phyloP scores from a whole-genome alignment of 225 moss, liverwort and hornwort species.

The Climacium dendroides region DNA sequence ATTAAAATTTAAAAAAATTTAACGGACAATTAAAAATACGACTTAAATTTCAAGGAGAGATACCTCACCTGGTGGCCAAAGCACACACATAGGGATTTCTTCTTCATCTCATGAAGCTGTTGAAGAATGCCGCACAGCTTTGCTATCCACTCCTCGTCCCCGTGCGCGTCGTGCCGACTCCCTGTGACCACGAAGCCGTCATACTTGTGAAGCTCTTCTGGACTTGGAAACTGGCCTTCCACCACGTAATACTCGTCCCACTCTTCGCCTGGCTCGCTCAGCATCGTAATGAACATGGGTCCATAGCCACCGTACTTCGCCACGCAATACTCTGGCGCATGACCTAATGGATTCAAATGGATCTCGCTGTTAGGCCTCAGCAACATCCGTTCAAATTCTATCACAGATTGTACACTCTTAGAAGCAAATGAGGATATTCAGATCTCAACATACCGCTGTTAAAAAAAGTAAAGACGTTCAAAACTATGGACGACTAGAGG shows the following conservation, averaged over 20 bases:
- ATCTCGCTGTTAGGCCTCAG: neutral
- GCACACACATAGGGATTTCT: constrained; percentile 59
- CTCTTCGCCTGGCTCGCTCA: constrained; percentile 58
- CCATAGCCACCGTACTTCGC: constrained; percentile 68
- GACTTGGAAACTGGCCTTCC: constrained; percentile 66
- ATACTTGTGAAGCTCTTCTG: constrained; percentile 52
- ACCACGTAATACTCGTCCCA: constrained; percentile 74
- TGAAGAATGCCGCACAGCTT: constrained; percentile 50
- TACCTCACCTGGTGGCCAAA: constrained; percentile 78
- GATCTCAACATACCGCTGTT: neutral
- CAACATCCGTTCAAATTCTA: neutral
- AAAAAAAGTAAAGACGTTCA: neutral
- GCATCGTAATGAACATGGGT: constrained; percentile 48
- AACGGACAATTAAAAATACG: neutral
- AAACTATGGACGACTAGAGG: neutral
- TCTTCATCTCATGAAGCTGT: constrained; percentile 49
- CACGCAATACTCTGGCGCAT: constrained; percentile 37
- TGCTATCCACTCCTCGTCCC: constrained; percentile 56
- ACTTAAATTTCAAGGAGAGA: neutral
- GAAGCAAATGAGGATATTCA: neutral
- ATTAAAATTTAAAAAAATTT: neutral
- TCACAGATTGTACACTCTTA: neutral
- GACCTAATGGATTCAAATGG: neutral
- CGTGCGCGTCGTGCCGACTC: constrained; percentile 83
- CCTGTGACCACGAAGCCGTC: constrained; percentile 85